Evolutionary conservation across 2,329 filamentous ascomycete species (phyloP).

Genomic region (Alternaria sp.): DNA sequence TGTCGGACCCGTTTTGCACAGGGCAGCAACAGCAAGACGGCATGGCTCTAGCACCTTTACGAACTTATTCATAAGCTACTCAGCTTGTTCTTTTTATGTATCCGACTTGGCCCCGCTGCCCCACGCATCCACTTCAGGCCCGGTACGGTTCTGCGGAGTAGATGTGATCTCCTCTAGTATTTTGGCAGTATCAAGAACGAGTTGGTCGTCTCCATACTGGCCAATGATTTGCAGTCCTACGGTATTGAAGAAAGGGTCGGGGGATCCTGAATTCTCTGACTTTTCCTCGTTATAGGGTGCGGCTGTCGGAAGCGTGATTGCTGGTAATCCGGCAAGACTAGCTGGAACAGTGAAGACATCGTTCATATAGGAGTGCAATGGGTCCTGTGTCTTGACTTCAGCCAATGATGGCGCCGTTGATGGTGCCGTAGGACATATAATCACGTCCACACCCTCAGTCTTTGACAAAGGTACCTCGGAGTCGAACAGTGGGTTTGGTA

Average conservation of each 20-base stretch:
- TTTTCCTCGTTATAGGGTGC: constrained; percentile 40
- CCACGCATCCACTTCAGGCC: constrained; percentile 26
- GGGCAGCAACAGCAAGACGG: neutral
- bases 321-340: constrained; percentile 88
- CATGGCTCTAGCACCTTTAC: neutral
- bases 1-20: neutral
- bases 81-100: neutral
- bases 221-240: constrained; percentile 79
- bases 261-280: constrained; percentile 35
- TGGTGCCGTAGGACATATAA: constrained; percentile 88
- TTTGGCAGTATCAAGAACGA: constrained; percentile 67
- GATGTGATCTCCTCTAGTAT: constrained; percentile 23
- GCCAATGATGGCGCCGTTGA: constrained; percentile 73
- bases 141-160: constrained; percentile 8
- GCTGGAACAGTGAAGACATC: constrained; percentile 97
- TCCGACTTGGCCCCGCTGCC: constrained; percentile 8
- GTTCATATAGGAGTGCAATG: constrained; percentile 85
- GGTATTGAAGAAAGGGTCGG: constrained; percentile 38
- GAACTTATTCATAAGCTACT: neutral
- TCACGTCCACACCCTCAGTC: constrained; percentile 78
- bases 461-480: constrained; percentile 44
- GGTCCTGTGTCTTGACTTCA: constrained; percentile 63
- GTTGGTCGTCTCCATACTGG: constrained; percentile 80
- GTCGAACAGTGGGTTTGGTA: constrained; percentile 71
- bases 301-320: constrained; percentile 79